phyloP scores from a whole-genome alignment of 1,284 basidiomycete species.

The Tranzscheliella williamsii region DNA sequence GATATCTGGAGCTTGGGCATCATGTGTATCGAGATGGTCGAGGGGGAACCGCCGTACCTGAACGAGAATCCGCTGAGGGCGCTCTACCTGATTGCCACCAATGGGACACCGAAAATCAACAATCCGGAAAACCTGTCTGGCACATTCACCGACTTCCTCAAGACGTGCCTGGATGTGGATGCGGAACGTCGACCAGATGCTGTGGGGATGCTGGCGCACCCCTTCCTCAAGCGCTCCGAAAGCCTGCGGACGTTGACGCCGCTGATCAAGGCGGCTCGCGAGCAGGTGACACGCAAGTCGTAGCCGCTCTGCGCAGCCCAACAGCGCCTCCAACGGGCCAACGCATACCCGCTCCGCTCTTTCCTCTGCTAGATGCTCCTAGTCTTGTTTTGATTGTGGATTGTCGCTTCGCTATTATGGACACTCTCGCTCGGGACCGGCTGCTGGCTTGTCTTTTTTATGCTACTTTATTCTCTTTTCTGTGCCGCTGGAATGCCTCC shows the following conservation, averaged over 20 bases:
- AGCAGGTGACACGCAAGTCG: slow-evolving; percentile 60
- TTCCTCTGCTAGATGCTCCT: no score
- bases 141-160: slow-evolving; percentile 88
- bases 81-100: slow-evolving; percentile 94
- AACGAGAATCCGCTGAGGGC: slow-evolving; percentile 96
- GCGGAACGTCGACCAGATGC: slow-evolving; percentile 89
- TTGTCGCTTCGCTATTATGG: no score
- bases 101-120: slow-evolving; percentile 94
- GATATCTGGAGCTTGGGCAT: slow-evolving; percentile 98
- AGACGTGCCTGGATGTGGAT: slow-evolving; percentile 89
- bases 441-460: no score
- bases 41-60: slow-evolving; percentile 96
- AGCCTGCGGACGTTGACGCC: slow-evolving; percentile 83
- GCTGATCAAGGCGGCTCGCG: slow-evolving; percentile 89
- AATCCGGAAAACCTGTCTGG: slow-evolving; percentile 86
- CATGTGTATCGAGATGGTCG: slow-evolving; percentile 99
- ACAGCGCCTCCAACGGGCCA: no score
- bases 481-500: no score
- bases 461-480: no score
- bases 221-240: slow-evolving; percentile 80
- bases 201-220: slow-evolving; percentile 78
- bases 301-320: no score
- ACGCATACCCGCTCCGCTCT: no score
- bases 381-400: no score
- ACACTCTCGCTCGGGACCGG: no score